A percentile compares a stretch with the other conserved stretches of the same genome.
phyloP scores from a whole-genome alignment of 1,284 basidiomycete genomes.

The Tylopilus sp. region DNA sequence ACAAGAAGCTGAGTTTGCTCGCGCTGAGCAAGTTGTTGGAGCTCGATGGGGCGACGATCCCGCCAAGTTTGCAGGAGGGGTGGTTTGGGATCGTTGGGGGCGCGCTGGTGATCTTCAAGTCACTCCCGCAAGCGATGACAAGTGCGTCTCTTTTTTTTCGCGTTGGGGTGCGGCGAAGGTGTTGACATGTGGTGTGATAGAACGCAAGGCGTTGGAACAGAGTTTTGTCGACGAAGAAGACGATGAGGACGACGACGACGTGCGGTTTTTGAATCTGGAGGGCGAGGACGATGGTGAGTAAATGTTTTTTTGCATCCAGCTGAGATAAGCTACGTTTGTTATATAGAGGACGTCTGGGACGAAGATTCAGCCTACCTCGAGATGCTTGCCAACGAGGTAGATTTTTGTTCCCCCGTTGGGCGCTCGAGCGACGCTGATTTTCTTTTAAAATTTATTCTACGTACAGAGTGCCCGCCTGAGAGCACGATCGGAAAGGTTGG shows the following conservation, averaged over 20 bases:
- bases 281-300: conserved; percentile 59
- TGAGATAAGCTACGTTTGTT: conserved; percentile 1
- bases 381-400: conserved; percentile 72
- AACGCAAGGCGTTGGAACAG: conserved; percentile 61
- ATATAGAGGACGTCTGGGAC: conserved; percentile 73
- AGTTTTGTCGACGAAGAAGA: conserved; percentile 55
- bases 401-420: conserved; percentile 7
- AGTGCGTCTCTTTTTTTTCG: conserved; percentile 38
- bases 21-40: conserved; percentile 73
- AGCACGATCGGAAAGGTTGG: conserved; percentile 48
- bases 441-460: neutral
- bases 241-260: conserved; percentile 56
- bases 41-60: conserved; percentile 54
- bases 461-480: conserved; percentile 63
- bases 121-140: conserved; percentile 66
- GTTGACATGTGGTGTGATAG: conserved; percentile 35
- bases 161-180: neutral
- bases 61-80: conserved; percentile 56
- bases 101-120: conserved; percentile 67
- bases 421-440: neutral
- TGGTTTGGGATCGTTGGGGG: conserved; percentile 73
- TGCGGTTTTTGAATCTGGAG: conserved; percentile 57
- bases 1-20: conserved; percentile 80
- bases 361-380: conserved; percentile 79
- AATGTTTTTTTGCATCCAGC: neutral